phyloP scores from a whole-genome alignment of 1,284 basidiomycete species.

The Moesziomyces sp. region DNA sequence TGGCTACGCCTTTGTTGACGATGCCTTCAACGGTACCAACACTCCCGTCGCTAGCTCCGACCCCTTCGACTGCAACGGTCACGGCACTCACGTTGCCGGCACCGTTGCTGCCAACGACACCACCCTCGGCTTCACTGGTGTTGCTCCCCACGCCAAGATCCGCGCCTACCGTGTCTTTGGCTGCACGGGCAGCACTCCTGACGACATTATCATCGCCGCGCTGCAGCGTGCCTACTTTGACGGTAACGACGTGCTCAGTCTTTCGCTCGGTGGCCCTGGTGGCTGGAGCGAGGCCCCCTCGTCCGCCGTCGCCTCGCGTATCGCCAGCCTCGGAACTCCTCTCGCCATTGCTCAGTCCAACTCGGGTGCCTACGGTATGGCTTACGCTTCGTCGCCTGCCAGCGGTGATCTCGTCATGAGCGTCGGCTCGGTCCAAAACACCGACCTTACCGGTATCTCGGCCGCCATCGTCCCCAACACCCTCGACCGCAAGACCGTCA shows the following conservation, averaged over 20 bases:
- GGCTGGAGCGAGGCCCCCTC: constrained; percentile 44
- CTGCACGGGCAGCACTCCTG: constrained; percentile 65
- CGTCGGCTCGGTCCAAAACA: constrained; percentile 65
- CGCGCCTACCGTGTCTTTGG: constrained; percentile 69
- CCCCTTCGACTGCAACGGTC: constrained; percentile 67
- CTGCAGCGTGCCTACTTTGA: constrained; percentile 60
- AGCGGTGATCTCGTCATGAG: constrained; percentile 66
- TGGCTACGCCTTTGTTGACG: constrained; percentile 61
- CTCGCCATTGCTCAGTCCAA: constrained; percentile 68
- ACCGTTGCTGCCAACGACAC: constrained; percentile 75
- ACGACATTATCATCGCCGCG: constrained; percentile 69
- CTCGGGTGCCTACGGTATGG: constrained; percentile 67
- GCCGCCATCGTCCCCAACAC: constrained; percentile 35
- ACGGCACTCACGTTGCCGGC: constrained; percentile 75
- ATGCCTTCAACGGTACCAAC: constrained; percentile 66
- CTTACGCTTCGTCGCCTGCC: constrained; percentile 69
- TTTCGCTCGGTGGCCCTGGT: constrained; percentile 73
- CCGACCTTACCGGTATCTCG: constrained; percentile 44
- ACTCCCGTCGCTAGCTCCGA: constrained; percentile 67
- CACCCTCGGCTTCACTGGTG: constrained; percentile 52
- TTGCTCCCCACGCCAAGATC: constrained; percentile 47
- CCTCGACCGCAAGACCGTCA: constrained; percentile 36
- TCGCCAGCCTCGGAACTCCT: constrained; percentile 44
- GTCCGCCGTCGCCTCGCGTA: constrained; percentile 40
- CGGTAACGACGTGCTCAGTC: constrained; percentile 73